phyloP scores from a whole-genome alignment of 2,329 filamentous ascomycete species.

The Colletotrichum sp. region DNA sequence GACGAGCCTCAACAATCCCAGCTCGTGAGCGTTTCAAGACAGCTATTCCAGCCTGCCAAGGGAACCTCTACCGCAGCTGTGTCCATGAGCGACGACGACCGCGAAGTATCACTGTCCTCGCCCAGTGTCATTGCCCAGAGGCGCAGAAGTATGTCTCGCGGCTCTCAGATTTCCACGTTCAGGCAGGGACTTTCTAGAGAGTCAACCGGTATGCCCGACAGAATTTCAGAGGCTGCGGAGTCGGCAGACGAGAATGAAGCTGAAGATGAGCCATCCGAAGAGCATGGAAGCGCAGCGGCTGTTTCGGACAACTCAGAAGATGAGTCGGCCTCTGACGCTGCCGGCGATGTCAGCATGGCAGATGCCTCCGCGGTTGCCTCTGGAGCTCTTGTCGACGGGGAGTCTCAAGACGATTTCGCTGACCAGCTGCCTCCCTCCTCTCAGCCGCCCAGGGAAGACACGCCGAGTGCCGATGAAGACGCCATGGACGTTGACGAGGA shows the following conservation, averaged over 20 bases:
- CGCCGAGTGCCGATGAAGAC: slow-evolving; percentile 14
- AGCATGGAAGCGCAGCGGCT: neutral
- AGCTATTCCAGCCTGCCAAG: neutral
- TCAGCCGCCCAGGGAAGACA: slow-evolving; percentile 1
- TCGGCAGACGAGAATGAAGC: neutral
- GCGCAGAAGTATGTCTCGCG: slow-evolving; percentile 17
- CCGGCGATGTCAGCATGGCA: neutral
- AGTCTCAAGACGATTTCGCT: neutral
- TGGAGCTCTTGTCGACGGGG: neutral
- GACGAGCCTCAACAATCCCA: neutral
- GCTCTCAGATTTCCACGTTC: slow-evolving; percentile 14
- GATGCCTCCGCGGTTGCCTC: neutral
- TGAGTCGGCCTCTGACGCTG: neutral
- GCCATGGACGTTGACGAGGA: slow-evolving; percentile 29
- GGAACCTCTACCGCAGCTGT: neutral
- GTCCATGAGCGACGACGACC: neutral
- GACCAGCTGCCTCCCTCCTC: slow-evolving; percentile 9
- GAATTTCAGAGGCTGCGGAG: neutral
- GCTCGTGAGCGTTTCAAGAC: neutral
- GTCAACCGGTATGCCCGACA: neutral
- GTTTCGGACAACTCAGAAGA: neutral
- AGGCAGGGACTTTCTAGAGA: neutral
- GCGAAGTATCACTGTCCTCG: neutral
- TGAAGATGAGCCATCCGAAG: neutral
- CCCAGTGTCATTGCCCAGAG: slow-evolving; percentile 10